Evolutionary conservation across 1,284 basidiomycete genomes (phyloP), one percentile per base, ranked within the genome.

Genomic region (Bjerkandera adusta): DNA sequence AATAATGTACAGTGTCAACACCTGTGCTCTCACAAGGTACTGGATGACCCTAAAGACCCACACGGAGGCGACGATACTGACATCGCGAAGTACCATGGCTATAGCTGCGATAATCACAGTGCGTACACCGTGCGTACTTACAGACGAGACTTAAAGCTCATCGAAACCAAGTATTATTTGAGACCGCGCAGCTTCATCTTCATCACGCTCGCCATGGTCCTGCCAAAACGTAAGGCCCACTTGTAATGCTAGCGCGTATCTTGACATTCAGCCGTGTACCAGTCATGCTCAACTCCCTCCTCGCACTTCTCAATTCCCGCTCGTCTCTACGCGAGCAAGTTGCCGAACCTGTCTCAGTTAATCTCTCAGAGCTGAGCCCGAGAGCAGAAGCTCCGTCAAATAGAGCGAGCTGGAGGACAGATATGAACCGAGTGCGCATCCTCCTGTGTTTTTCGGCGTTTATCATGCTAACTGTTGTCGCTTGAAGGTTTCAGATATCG

Each of bases 231-330:
- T 43, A 6, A 7, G 41, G 5, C 13, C 32, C 32, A n/a, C 4
- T 12, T 26, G 16, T 36, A 24, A 24, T 7, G 20, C 8, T 15
- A 13, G 15, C 10, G 13, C 20, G 5, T 4, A 37, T 22, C 18
- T 11, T 7, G 10, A 4, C 13, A 4, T 10, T 13, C 8, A 13
- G 20, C 10, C 7, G 8, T 4, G 18, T 4, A 11, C 6, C 36
- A 47, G 45, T 47, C 1, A 39, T 47, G 36, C 29, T 47, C 29
- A 47, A 40, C 37, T 39, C 45, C 11, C 32, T 47, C 8, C 36
- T 47, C 13, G 37, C 45, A n/a, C 12, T 47, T 12, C 36, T 45
- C 12, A 45, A 45, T 32, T 45, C 43, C 10, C 43, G 43, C 12
- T 24, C 36, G 5, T 12, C 18, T 11, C 25, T 45, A 5, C 34